Base-by-base conservation (phyloP, 2,329 filamentous ascomycete species). In the Verticillium tricorpus region DNA sequence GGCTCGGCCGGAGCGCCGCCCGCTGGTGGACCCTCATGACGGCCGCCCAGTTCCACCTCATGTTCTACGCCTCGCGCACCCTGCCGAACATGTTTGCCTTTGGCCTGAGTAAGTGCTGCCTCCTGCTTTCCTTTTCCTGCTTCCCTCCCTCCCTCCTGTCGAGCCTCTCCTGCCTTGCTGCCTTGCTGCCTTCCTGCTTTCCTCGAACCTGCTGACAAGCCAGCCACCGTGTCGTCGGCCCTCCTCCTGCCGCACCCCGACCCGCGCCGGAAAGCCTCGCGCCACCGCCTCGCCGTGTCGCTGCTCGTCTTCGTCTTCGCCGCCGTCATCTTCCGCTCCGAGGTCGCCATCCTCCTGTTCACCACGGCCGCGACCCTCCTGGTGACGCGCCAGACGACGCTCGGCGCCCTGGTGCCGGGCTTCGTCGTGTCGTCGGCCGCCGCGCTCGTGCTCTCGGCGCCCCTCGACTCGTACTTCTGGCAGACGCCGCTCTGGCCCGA, bases 81-180 rank as follows among this genome's bases (percentile, higher is more conserved):
- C 78, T 99, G 66, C 95, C 95, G 2, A 99, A 99, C 73, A 97
- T 96, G 90, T 96, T 97, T 76, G 93, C 95, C 22, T 95, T 98
- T 78, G 86, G 87, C 11, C 78, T 97, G 62, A 92, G 89, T 94
- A 80, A 76, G n/a, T n/a, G 88, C 82, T 5, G n/a, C 19, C 11
- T 15, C 25, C 25, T 25, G 25, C 25, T 5, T 25, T 25, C 3
- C 25, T 5, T 25, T 25, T 25, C 25, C 25, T 25, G 25, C 25
- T n/a, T n/a, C n/a, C n/a, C n/a, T n/a, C n/a, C n/a, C n/a, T n/a
- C n/a, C n/a, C n/a, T n/a, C n/a, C n/a, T n/a, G n/a, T n/a, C n/a
- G n/a, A n/a, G n/a, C n/a, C n/a, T n/a, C n/a, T n/a, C n/a, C n/a
- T n/a, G n/a, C n/a, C n/a, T n/a, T n/a, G n/a, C n/a, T 25, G 25